phyloP scores from a whole-genome alignment of 2,329 filamentous ascomycete species.

The Allantophomopsis lycopodina region DNA sequence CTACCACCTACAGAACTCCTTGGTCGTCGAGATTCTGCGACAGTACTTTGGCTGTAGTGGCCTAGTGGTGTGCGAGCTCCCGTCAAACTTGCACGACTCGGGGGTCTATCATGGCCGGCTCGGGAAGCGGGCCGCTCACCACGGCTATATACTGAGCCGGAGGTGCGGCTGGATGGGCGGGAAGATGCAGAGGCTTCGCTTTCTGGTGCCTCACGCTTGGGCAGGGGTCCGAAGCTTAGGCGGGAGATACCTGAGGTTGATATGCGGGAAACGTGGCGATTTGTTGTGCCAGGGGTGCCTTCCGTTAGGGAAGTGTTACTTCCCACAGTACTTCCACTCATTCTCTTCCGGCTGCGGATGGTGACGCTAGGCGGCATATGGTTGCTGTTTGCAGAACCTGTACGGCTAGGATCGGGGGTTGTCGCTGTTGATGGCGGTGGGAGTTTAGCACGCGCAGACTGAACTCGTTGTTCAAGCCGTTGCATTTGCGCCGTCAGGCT shows the following conservation, averaged over 20 bases:
- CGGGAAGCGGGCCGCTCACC: conserved; percentile 16
- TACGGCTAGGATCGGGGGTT: conserved; percentile 65
- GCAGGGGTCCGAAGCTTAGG: conserved; percentile 47
- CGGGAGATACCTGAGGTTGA: conserved; percentile 49
- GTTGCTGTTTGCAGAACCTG: conserved; percentile 23
- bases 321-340: conserved; percentile 30
- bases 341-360: conserved; percentile 57
- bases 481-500: conserved; percentile 95
- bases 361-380: conserved; percentile 42
- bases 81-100: conserved; percentile 16
- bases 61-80: conserved; percentile 19
- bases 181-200: conserved; percentile 6
- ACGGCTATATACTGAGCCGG: conserved; percentile 10
- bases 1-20: conserved; percentile 17
- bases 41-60: conserved; percentile 16
- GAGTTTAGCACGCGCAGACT: conserved; percentile 81
- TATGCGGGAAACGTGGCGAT: conserved; percentile 40
- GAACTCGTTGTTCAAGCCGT: conserved; percentile 83
- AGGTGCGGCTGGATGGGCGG: conserved; percentile 13
- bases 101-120: conserved; percentile 15
- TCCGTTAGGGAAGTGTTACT: conserved; percentile 12
- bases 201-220: conserved; percentile 27
- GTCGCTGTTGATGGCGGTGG: conserved; percentile 70
- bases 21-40: conserved; percentile 16
- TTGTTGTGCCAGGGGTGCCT: conserved; percentile 16